Conservation (phyloP, 805 yeast species). For the Candida silvicultrix region DNA sequence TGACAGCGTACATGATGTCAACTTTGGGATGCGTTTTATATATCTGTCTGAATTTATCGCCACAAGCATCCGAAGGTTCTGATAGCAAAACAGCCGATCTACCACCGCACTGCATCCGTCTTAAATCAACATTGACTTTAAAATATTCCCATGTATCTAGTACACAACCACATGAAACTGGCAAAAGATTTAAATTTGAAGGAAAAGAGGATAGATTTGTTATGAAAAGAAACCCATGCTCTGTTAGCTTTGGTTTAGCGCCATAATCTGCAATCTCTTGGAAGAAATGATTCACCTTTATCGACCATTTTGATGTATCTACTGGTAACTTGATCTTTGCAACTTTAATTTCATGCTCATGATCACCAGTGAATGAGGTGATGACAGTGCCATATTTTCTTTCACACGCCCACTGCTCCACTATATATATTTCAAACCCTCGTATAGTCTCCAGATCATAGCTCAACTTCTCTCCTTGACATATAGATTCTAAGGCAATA, state of each 20-base stretch:
- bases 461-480: slow-evolving; percentile 33
- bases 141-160: slow-evolving; percentile 47
- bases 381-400: slow-evolving; percentile 63
- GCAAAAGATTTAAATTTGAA: slow-evolving; percentile 62
- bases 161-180: slow-evolving; percentile 52
- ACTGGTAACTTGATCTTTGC: slow-evolving; percentile 47
- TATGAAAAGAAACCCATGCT: slow-evolving; percentile 60
- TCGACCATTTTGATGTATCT: slow-evolving; percentile 26
- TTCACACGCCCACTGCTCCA: slow-evolving; percentile 90
- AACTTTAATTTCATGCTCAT: slow-evolving; percentile 55
- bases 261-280: slow-evolving; percentile 60
- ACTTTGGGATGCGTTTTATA: slow-evolving; percentile 48
- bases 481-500: slow-evolving; percentile 43
- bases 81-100: slow-evolving; percentile 69
- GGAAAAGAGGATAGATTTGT: slow-evolving; percentile 82
- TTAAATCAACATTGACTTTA: slow-evolving; percentile 68
- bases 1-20: slow-evolving; percentile 20
- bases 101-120: slow-evolving; percentile 78
- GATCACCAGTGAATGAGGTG: slow-evolving; percentile 82
- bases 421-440: slow-evolving; percentile 87
- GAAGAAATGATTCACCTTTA: slow-evolving; percentile 50
- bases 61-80: slow-evolving; percentile 70
- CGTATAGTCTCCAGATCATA: slow-evolving; percentile 43
- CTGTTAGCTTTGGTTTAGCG: slow-evolving; percentile 61
- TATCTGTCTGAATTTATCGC: slow-evolving; percentile 73